phyloP scores from a whole-genome alignment of 2,329 filamentous ascomycete genomes.

The Teratosphaeria nubilosa region DNA sequence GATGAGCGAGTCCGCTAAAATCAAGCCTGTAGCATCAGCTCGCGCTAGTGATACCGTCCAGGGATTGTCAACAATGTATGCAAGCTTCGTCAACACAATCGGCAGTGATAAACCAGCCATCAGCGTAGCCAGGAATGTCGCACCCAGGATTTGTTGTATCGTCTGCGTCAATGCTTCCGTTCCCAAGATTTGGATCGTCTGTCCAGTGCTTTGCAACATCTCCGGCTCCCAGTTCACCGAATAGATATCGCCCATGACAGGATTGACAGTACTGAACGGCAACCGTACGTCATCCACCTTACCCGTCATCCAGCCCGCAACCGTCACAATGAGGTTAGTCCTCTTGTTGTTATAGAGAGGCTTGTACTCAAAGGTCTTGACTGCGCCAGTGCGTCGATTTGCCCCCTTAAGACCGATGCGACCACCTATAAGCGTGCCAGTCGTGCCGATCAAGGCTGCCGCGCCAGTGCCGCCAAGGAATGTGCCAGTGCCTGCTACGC shows the following conservation, averaged over 20 bases:
- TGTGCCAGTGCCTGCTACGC: slow-evolving; percentile 74
- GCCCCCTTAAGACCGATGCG: slow-evolving; percentile 79
- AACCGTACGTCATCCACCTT: slow-evolving; percentile 93
- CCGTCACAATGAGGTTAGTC: slow-evolving; percentile 87
- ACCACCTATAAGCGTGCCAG: slow-evolving; percentile 74
- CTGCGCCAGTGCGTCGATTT: slow-evolving; percentile 77
- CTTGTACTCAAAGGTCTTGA: slow-evolving; percentile 93
- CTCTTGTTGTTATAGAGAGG: slow-evolving; percentile 97
- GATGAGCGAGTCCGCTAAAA: slow-evolving; percentile 86
- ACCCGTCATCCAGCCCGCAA: slow-evolving; percentile 97
- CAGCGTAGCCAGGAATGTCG: slow-evolving; percentile 73
- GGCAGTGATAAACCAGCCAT: slow-evolving; percentile 94
- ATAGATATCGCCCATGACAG: slow-evolving; percentile 96
- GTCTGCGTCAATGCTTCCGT: slow-evolving; percentile 96
- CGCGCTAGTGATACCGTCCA: slow-evolving; percentile 95
- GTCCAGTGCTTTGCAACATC: slow-evolving; percentile 95
- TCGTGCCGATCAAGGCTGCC: slow-evolving; percentile 86
- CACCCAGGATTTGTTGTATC: slow-evolving; percentile 87
- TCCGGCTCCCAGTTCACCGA: slow-evolving; percentile 96
- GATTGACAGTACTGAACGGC: slow-evolving; percentile 91
- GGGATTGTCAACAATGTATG: slow-evolving; percentile 95
- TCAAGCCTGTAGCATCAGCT: slow-evolving; percentile 77
- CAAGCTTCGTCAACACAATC: slow-evolving; percentile 81
- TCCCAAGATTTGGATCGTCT: slow-evolving; percentile 95
- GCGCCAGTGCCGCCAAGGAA: slow-evolving; percentile 89